Evolutionary conservation across 2,329 filamentous ascomycete species (phyloP).

Genomic region (Epichloe uncinata): DNA sequence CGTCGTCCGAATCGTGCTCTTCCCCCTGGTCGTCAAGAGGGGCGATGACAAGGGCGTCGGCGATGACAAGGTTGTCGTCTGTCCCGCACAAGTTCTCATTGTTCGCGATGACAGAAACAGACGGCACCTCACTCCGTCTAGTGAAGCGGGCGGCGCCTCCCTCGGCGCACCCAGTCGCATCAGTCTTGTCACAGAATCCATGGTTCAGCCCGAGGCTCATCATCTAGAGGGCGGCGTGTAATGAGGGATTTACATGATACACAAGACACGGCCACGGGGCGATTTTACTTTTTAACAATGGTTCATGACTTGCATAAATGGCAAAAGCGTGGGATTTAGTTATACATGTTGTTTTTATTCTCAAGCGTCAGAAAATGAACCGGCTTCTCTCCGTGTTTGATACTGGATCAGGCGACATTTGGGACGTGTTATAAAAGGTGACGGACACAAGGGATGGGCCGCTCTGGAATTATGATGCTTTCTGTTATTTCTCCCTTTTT

Average conservation of each 20-base stretch:
- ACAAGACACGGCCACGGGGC: neutral
- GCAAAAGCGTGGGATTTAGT: neutral
- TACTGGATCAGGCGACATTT: neutral
- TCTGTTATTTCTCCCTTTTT: neutral
- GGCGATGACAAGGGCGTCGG: conserved; percentile 78
- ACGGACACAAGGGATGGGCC: neutral
- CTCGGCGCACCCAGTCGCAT: conserved; percentile 24
- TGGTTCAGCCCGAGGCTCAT: conserved; percentile 19
- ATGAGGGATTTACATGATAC: conserved; percentile 8
- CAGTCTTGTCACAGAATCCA: conserved; percentile 23
- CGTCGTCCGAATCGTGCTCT: conserved; percentile 82
- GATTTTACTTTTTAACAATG: neutral
- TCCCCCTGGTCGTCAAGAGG: conserved; percentile 88
- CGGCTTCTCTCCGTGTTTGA: neutral
- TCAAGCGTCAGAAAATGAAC: neutral
- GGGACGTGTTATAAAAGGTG: neutral
- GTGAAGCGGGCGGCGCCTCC: conserved; percentile 37
- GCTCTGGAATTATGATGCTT: neutral
- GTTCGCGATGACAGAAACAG: conserved; percentile 35
- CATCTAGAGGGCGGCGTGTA: conserved; percentile 21
- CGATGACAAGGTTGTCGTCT: conserved; percentile 90
- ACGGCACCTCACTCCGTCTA: conserved; percentile 31
- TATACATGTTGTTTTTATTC: no score
- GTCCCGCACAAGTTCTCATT: conserved; percentile 84
- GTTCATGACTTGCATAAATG: neutral